These are phyloP conservation scores for Kingdonia uniflora DNA, from an alignment of 164 flowering plant genomes.

Conservation along the genomic window DNA sequence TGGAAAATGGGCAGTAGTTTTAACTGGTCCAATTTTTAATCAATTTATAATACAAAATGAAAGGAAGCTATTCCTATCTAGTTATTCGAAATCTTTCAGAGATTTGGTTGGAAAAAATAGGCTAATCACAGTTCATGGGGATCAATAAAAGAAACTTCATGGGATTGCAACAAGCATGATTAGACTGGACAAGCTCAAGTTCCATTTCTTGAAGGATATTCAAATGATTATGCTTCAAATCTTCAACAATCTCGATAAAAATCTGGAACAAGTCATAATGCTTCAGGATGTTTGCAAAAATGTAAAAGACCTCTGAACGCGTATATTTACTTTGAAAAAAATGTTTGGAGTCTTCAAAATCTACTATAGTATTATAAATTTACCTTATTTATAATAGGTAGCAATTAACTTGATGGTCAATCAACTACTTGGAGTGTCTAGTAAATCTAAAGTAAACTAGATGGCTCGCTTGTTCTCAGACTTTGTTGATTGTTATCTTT, in stretches of 20 bases:
- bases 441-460: conserved; percentile 54
- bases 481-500: no score
- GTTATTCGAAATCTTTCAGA: conserved; percentile 77
- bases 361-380: no score
- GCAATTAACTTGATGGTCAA: no score
- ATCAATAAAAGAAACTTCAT: conserved; percentile 70
- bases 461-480: no score
- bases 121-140: conserved; percentile 72
- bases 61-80: conserved; percentile 66
- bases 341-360: no score
- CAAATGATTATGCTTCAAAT: conserved; percentile 46
- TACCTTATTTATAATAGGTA: no score
- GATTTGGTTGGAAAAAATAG: conserved; percentile 84
- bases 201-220: conserved; percentile 53
- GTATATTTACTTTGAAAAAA: no score
- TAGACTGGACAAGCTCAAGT: conserved; percentile 61
- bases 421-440: no score
- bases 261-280: conserved; percentile 35
- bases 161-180: conserved; percentile 65
- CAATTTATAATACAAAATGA: conserved; percentile 73
- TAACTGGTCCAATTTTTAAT: conserved; percentile 65
- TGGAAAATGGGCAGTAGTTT: no score
- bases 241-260: conserved; percentile 27
- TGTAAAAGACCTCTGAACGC: no score
- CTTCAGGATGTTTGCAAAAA: conserved; percentile 83